Evolutionary conservation across 768 basidiomycete genomes (phyloP).

Genomic region (Termitomyces sp.): DNA sequence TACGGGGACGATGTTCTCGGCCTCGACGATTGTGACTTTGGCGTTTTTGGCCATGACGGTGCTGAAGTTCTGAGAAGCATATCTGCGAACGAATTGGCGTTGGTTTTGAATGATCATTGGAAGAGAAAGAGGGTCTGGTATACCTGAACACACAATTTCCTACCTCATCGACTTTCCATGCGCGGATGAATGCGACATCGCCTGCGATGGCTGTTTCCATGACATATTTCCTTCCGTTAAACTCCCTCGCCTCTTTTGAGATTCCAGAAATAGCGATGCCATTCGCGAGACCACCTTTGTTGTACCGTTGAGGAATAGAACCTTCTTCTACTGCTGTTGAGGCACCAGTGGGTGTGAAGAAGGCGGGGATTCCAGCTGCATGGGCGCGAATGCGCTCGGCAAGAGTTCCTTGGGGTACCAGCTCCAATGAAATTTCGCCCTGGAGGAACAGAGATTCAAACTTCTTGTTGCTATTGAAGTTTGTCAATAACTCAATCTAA

Average conservation of each 20-base stretch:
- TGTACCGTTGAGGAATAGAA: conserved; percentile 74
- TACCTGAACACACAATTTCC: conserved; percentile 92
- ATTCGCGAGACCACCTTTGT: conserved; percentile 64
- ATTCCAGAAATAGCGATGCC: conserved; percentile 73
- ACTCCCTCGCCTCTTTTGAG: conserved; percentile 71
- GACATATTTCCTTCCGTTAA: conserved; percentile 77
- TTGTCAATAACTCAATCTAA: background rate
- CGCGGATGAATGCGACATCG: conserved; percentile 82
- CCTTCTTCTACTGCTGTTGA: conserved; percentile 81
- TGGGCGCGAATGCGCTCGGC: conserved; percentile 86
- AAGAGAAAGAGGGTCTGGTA: conserved; percentile 8
- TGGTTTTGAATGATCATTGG: background rate
- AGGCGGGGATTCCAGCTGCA: conserved; percentile 90
- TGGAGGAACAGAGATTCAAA: conserved; percentile 80
- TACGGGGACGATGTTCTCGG: conserved; percentile 84
- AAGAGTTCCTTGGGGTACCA: conserved; percentile 90
- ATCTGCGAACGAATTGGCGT: conserved; percentile 38
- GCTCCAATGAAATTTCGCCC: conserved; percentile 79
- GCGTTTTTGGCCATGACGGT: conserved; percentile 88
- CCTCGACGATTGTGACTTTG: conserved; percentile 88
- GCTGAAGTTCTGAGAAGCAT: conserved; percentile 85
- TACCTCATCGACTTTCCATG: conserved; percentile 90
- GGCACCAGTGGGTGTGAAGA: conserved; percentile 90
- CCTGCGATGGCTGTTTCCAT: conserved; percentile 78
- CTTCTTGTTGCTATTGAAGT: conserved; percentile 66